These are phyloP conservation scores for Piloderma croceum DNA, from an alignment of 768 basidiomycete genomes.

Conservation along the genomic window DNA sequence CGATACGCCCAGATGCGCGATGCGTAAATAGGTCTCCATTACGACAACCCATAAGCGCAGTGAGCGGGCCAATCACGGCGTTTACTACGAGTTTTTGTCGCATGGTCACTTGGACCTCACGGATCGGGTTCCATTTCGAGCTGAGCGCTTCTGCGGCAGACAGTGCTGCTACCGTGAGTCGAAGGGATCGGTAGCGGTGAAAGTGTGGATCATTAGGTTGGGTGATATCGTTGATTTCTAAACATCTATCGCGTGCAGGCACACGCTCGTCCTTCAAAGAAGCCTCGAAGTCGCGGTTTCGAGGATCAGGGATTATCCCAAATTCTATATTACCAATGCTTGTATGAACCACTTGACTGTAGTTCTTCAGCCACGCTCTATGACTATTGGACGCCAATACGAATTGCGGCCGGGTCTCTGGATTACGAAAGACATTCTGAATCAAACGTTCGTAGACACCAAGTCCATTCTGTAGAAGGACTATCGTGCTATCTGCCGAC, in stretches of 20 bases:
- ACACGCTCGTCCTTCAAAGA: conserved; percentile 33
- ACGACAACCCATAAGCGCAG: conserved; percentile 70
- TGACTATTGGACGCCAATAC: conserved; percentile 81
- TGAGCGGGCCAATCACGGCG: conserved; percentile 78
- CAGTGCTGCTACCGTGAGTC: conserved; percentile 63
- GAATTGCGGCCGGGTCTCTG: conserved; percentile 73
- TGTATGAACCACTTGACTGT: conserved; percentile 59
- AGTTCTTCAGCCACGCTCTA: conserved; percentile 56
- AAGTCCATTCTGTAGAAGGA: conserved; percentile 94
- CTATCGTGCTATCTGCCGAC: conserved; percentile 66
- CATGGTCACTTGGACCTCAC: conserved; percentile 61
- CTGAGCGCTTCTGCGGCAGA: conserved; percentile 50
- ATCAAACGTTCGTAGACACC: conserved; percentile 82
- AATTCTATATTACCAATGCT: conserved; percentile 71
- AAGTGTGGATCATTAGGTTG: conserved; percentile 28
- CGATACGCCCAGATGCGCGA: conserved; percentile 37
- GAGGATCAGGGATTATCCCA: conserved; percentile 68
- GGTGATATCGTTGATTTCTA: conserved; percentile 51
- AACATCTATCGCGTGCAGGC: conserved; percentile 33
- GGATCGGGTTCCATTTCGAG: conserved; percentile 59
- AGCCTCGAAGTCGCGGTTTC: conserved; percentile 58
- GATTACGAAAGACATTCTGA: conserved; percentile 62
- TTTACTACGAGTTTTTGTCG: conserved; percentile 81
- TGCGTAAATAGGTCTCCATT: conserved; percentile 69
- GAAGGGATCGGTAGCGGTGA: conserved; percentile 53